A percentile compares a stretch with the other conserved stretches of the same genome.
phyloP scores from a whole-genome alignment of 140 eudicot genomes.

The Flaveria floridana region DNA sequence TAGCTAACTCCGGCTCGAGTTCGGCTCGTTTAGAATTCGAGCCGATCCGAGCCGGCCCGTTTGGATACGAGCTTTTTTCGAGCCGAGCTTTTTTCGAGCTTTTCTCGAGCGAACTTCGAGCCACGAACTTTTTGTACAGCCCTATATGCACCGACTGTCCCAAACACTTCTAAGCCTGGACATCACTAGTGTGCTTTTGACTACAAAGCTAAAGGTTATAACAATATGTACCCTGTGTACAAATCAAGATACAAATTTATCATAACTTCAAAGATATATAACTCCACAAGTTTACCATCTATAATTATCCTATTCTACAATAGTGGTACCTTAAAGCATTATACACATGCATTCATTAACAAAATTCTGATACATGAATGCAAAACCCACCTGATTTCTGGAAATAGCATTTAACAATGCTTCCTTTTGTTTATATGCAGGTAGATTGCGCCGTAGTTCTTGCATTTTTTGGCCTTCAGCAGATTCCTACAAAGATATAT shows the following conservation, averaged over 20 bases:
- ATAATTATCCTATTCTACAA: background rate
- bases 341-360: background rate
- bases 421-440: slow-evolving; percentile 80
- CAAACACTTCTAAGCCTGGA: too few species aligned
- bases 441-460: slow-evolving; percentile 74
- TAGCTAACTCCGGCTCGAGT: too few species aligned
- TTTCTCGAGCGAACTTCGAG: too few species aligned
- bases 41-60: too few species aligned
- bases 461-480: slow-evolving; percentile 87
- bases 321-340: background rate
- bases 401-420: slow-evolving; percentile 59
- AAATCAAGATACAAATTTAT: background rate
- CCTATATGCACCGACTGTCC: too few species aligned
- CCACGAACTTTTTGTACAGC: too few species aligned
- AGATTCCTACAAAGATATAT: slow-evolving; percentile 54
- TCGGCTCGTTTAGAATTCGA: too few species aligned
- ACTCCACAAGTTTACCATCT: background rate
- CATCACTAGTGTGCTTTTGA: too few species aligned
- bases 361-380: background rate
- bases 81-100: too few species aligned
- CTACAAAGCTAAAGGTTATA: too few species aligned
- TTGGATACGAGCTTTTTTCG: too few species aligned
- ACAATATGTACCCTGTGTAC: too few species aligned
- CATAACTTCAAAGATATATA: background rate
- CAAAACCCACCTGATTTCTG: slow-evolving; percentile 62